Evolutionary conservation across 1,139 yeast species (phyloP).

Genomic region (Geotrichum candidum): DNA sequence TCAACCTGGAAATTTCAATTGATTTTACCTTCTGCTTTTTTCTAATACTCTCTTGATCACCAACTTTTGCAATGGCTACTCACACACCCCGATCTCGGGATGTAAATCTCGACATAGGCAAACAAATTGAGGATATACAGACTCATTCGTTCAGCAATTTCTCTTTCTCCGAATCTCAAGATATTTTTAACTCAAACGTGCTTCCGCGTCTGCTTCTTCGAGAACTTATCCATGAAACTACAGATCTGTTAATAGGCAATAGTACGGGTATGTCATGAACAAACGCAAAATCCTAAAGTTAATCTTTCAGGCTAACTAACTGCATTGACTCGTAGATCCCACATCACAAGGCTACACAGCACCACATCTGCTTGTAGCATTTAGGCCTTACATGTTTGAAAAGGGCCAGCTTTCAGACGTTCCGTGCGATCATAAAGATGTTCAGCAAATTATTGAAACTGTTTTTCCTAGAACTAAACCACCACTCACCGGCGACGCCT

Average conservation of each 20-base stretch:
- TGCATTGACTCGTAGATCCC: not conserved
- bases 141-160: conserved; percentile 6
- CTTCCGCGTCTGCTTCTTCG: conserved; percentile 7
- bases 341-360: conserved; percentile 20
- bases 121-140: not conserved
- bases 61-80: not conserved
- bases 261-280: not conserved
- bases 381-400: conserved; percentile 24
- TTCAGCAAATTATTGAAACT: conserved; percentile 24
- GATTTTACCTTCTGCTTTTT: not conserved
- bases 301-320: not conserved
- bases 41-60: not conserved
- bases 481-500: conserved; percentile 29
- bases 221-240: conserved; percentile 4
- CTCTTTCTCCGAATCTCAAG: conserved; percentile 7
- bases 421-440: conserved; percentile 24
- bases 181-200: conserved; percentile 5
- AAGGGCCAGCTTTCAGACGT: conserved; percentile 5
- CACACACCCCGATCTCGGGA: not conserved
- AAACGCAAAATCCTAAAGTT: not conserved
- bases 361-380: conserved; percentile 33
- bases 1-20: not conserved
- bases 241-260: conserved; percentile 1
- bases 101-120: not conserved
- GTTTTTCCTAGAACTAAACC: conserved; percentile 26